phyloP scores from a whole-genome alignment of 2,329 filamentous ascomycete species.

The Fusarium chlamydosporum region DNA sequence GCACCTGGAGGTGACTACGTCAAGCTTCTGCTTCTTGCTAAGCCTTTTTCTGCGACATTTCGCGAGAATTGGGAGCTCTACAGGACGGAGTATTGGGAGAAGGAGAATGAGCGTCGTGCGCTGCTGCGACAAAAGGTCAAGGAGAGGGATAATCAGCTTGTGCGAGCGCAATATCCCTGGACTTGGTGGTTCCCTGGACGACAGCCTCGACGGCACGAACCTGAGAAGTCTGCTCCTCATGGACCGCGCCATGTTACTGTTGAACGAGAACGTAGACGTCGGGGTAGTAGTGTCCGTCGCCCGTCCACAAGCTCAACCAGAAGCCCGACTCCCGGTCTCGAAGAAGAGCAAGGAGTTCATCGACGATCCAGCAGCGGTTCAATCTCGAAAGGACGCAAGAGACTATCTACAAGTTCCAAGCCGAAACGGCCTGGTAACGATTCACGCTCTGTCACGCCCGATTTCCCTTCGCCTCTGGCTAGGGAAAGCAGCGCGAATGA shows the following conservation, averaged over 20 bases:
- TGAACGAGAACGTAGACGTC: constrained; percentile 63
- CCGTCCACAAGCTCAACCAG: constrained; percentile 67
- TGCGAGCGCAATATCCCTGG: constrained; percentile 78
- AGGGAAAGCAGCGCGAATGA: constrained; percentile 59
- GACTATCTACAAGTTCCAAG: constrained; percentile 60
- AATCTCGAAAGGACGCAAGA: constrained; percentile 67
- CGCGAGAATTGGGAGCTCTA: constrained; percentile 98
- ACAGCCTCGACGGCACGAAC: constrained; percentile 54
- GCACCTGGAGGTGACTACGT: constrained; percentile 92
- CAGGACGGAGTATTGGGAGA: constrained; percentile 95
- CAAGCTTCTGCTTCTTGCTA: constrained; percentile 89
- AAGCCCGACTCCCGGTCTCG: constrained; percentile 64
- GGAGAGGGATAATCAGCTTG: constrained; percentile 75
- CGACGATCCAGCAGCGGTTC: constrained; percentile 65
- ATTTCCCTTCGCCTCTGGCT: constrained; percentile 67
- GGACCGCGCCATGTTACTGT: constrained; percentile 61
- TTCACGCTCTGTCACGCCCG: constrained; percentile 68
- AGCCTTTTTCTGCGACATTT: constrained; percentile 95
- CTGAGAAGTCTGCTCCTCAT: constrained; percentile 55
- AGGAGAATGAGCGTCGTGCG: constrained; percentile 90
- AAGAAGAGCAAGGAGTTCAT: constrained; percentile 60
- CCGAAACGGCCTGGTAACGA: constrained; percentile 63
- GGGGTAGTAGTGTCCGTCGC: constrained; percentile 67
- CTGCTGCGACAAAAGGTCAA: constrained; percentile 78
- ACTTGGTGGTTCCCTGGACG: constrained; percentile 89